These are phyloP conservation scores for Aspergillus sp. DNA, from an alignment of 2,329 filamentous ascomycete species.

Conservation along the genomic window DNA sequence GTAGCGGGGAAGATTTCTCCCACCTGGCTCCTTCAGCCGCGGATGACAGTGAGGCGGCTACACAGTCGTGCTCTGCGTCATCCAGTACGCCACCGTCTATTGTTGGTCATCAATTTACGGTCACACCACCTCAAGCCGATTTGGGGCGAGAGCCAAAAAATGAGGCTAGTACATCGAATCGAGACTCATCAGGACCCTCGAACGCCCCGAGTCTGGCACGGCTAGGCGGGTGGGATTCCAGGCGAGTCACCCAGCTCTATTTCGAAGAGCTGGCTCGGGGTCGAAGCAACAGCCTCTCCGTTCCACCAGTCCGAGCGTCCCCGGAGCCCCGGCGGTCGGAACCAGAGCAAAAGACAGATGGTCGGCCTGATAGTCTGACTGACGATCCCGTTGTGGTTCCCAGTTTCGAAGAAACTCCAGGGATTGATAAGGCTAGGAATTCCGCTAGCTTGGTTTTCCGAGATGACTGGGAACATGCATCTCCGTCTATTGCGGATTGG, in stretches of 20 bases:
- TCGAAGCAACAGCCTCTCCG: slow-evolving; percentile 16
- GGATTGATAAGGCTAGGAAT: slow-evolving; percentile 20
- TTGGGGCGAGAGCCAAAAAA: slow-evolving; percentile 27
- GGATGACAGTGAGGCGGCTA: slow-evolving; percentile 21
- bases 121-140: slow-evolving; percentile 15
- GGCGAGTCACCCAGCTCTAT: slow-evolving; percentile 48
- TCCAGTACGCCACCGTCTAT: slow-evolving; percentile 32
- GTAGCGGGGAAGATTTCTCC: slow-evolving; percentile 29
- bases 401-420: slow-evolving; percentile 21
- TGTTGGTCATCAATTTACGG: slow-evolving; percentile 16
- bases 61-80: slow-evolving; percentile 29
- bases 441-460: slow-evolving; percentile 37
- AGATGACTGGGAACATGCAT: slow-evolving; percentile 43
- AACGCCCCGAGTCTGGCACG: slow-evolving; percentile 48
- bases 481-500: slow-evolving; percentile 43
- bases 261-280: slow-evolving; percentile 41
- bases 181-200: slow-evolving; percentile 36
- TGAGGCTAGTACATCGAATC: slow-evolving; percentile 25
- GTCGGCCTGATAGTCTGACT: slow-evolving; percentile 19
- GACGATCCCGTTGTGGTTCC: slow-evolving; percentile 32
- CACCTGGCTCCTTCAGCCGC: slow-evolving; percentile 16
- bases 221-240: slow-evolving; percentile 47
- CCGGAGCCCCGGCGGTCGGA: slow-evolving; percentile 14
- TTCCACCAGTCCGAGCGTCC: slow-evolving; percentile 14
- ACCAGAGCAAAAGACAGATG: slow-evolving; percentile 9